Conservation (phyloP, 2,329 filamentous ascomycete species). For the Pseudofabraea citricarpa region DNA sequence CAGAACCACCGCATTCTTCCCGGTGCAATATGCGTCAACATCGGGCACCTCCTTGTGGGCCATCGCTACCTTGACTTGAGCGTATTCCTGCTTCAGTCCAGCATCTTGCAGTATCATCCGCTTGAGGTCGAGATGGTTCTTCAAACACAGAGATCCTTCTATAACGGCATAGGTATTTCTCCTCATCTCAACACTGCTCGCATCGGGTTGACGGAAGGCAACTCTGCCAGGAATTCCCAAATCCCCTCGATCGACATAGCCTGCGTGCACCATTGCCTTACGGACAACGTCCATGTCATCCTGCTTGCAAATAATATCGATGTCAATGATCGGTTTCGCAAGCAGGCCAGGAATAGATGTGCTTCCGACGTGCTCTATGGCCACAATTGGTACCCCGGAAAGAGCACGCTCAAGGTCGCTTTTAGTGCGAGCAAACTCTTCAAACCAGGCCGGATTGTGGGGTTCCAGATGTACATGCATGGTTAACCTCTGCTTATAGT, state of each 20-base stretch:
- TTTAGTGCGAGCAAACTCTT: background rate
- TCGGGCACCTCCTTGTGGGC: conserved; percentile 5
- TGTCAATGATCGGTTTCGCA: conserved; percentile 48
- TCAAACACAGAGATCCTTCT: conserved; percentile 26
- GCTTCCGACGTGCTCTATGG: conserved; percentile 33
- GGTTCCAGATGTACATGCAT: background rate
- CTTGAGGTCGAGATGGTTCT: conserved; percentile 33
- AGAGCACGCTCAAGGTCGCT: background rate
- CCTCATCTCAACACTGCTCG: conserved; percentile 12
- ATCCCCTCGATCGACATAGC: conserved; percentile 31
- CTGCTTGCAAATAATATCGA: conserved; percentile 40
- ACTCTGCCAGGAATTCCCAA: conserved; percentile 31
- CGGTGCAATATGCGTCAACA: conserved; percentile 12
- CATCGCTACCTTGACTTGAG: conserved; percentile 11
- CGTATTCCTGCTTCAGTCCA: conserved; percentile 25
- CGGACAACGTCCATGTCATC: conserved; percentile 23
- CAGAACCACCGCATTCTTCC: conserved; percentile 17
- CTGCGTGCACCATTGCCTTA: conserved; percentile 25
- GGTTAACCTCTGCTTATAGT: too few species aligned
- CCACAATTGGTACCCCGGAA: background rate
- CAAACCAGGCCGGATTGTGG: background rate
- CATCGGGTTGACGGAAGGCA: conserved; percentile 26
- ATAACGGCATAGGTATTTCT: conserved; percentile 33
- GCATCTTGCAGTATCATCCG: conserved; percentile 27
- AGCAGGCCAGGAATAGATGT: conserved; percentile 44